Conservation (phyloP, 225 moss, liverwort and hornwort genomes). For the Thuidium tamariscinum region DNA sequence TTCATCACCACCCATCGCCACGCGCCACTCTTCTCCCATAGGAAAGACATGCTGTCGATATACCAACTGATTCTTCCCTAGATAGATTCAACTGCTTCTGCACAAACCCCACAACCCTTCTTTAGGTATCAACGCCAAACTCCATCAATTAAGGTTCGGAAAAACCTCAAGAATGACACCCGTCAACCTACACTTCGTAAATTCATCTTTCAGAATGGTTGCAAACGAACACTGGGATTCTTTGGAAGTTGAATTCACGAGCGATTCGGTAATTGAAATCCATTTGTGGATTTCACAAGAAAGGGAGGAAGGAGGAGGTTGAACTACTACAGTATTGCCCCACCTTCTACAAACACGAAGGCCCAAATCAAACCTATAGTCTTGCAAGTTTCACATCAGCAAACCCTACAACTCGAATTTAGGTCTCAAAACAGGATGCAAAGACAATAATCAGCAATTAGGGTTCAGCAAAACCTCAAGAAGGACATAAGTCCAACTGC, state of each 20-base stretch:
- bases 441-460: background rate
- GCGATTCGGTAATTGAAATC: background rate
- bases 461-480: background rate
- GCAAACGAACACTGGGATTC: background rate
- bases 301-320: background rate
- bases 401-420: background rate
- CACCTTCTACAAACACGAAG: background rate
- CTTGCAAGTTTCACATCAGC: background rate
- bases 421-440: background rate
- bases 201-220: background rate
- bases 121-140: background rate
- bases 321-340: background rate
- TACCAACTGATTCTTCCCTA: background rate
- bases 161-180: background rate
- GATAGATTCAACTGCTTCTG: background rate
- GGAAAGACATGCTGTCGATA: constrained; percentile 45
- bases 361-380: background rate
- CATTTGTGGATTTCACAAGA: background rate
- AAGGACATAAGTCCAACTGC: background rate
- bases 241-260: background rate
- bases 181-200: no score
- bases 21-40: constrained; percentile 73
- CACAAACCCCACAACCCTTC: background rate
- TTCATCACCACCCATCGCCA: constrained; percentile 96
- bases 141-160: background rate